A percentile compares a stretch with the other conserved stretches of the same genome.
Evolutionary conservation across 306 rosid genomes (phyloP).

Genomic region (Rosa lucieae): DNA sequence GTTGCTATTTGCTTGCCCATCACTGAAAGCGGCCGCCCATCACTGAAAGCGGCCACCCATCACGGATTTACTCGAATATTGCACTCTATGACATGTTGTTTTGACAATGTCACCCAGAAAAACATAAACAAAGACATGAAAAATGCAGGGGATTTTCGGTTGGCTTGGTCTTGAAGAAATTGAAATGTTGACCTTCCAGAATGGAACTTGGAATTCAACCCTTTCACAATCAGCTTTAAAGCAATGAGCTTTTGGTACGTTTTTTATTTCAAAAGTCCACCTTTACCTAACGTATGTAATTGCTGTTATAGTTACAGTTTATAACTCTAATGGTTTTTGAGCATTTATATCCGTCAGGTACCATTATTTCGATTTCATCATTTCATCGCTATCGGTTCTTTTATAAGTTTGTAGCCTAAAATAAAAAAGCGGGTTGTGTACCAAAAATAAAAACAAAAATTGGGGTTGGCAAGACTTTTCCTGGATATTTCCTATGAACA

Average conservation of each 20-base stretch:
- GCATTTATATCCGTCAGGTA: not conserved
- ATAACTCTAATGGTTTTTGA: not conserved
- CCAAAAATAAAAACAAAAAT: not conserved
- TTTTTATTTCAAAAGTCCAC: not conserved
- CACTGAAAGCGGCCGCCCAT: slow-evolving; percentile 35
- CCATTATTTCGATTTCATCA: not conserved
- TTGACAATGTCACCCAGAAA: not conserved
- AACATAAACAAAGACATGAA: not conserved
- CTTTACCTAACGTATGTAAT: not conserved
- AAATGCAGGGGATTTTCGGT: not conserved
- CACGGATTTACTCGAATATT: slow-evolving; percentile 29
- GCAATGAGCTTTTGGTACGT: slow-evolving; percentile 23
- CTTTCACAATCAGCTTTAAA: not conserved
- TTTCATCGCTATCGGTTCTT: not conserved
- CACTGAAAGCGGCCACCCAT: slow-evolving; percentile 33
- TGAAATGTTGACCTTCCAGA: slow-evolving; percentile 47
- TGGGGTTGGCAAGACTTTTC: not conserved
- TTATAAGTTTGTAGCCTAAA: not conserved
- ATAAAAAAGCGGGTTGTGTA: not conserved
- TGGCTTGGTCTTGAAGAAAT: not conserved
- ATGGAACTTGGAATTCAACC: slow-evolving; percentile 41
- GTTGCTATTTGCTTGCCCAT: slow-evolving; percentile 17
- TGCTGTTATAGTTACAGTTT: not conserved
- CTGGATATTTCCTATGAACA: not conserved
- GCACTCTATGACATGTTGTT: slow-evolving; percentile 4